These are phyloP conservation scores for Penicillium sp. DNA, from an alignment of 2,329 filamentous ascomycete genomes.

Conservation along the genomic window DNA sequence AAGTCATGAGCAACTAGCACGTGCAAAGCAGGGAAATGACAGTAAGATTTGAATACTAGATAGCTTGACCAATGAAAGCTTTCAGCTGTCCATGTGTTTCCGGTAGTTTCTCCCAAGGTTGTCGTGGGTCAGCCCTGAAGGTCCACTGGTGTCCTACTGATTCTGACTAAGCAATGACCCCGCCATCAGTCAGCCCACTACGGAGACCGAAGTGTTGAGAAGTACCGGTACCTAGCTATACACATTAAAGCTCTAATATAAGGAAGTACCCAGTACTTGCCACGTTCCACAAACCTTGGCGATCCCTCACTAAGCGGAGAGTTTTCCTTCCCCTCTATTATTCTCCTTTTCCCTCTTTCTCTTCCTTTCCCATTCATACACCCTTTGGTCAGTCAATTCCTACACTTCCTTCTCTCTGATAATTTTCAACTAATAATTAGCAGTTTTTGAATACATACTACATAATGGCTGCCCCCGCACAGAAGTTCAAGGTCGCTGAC, in stretches of 20 bases:
- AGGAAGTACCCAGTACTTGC: conserved; percentile 5
- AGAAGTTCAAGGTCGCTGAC: conserved; percentile 98
- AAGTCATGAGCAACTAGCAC: no score
- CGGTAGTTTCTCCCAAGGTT: not conserved
- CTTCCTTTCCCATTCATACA: conserved; percentile 11
- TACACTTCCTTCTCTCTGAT: not conserved
- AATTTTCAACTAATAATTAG: conserved; percentile 8
- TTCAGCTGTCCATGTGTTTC: no score
- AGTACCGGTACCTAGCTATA: conserved; percentile 10
- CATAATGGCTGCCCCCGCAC: conserved; percentile 71
- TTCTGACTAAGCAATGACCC: conserved; percentile 4
- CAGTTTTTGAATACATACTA: conserved; percentile 21
- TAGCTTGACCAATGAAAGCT: no score
- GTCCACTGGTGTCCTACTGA: not conserved
- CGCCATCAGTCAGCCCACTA: conserved; percentile 14
- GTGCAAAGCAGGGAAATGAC: not conserved
- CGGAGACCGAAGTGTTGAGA: conserved; percentile 4
- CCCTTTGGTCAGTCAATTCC: conserved; percentile 6
- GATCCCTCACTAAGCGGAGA: conserved; percentile 12
- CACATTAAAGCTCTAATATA: not conserved
- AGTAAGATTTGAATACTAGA: not conserved
- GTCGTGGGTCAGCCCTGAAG: no score
- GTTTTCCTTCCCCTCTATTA: conserved; percentile 20
- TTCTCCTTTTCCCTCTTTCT: conserved; percentile 12
- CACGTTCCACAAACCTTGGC: not conserved